phyloP scores from a whole-genome alignment of 495 filamentous ascomycete species.

The Xylaria cubensis region DNA sequence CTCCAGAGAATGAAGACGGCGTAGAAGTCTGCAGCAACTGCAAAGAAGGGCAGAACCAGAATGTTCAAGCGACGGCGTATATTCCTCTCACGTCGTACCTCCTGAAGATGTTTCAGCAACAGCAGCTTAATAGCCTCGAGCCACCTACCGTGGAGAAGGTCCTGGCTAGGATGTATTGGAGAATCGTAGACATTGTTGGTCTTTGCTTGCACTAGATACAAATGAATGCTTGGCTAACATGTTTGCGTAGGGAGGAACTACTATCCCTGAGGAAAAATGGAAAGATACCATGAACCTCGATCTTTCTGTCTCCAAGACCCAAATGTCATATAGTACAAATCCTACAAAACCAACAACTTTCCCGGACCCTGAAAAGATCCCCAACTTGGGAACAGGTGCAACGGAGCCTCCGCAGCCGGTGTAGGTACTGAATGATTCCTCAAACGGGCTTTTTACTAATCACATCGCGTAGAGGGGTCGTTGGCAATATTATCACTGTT shows the following conservation, averaged over 20 bases:
- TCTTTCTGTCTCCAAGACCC: constrained; percentile 8
- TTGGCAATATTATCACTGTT: constrained; percentile 17
- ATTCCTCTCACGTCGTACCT: constrained; percentile 18
- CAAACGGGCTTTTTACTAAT: background rate
- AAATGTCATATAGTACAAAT: constrained; percentile 18
- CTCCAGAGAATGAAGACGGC: constrained; percentile 15
- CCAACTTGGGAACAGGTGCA: constrained; percentile 10
- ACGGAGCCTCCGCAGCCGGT: background rate
- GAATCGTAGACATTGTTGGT: constrained; percentile 23
- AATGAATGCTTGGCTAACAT: background rate
- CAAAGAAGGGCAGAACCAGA: constrained; percentile 5
- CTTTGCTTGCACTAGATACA: background rate
- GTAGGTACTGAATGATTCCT: background rate
- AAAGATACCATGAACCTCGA: constrained; percentile 16
- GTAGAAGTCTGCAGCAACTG: constrained; percentile 18
- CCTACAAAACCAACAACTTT: background rate
- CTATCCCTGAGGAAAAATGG: constrained; percentile 14
- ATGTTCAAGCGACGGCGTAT: constrained; percentile 14
- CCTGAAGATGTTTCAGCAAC: constrained; percentile 13
- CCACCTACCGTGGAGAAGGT: constrained; percentile 19
- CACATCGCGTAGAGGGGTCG: background rate
- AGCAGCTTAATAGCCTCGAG: constrained; percentile 14
- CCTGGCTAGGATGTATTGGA: constrained; percentile 22
- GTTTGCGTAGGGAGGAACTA: background rate
- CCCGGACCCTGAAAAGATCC: constrained; percentile 9